Base-by-base conservation (phyloP, 768 basidiomycete genomes). In the Suillus clintonianus region DNA sequence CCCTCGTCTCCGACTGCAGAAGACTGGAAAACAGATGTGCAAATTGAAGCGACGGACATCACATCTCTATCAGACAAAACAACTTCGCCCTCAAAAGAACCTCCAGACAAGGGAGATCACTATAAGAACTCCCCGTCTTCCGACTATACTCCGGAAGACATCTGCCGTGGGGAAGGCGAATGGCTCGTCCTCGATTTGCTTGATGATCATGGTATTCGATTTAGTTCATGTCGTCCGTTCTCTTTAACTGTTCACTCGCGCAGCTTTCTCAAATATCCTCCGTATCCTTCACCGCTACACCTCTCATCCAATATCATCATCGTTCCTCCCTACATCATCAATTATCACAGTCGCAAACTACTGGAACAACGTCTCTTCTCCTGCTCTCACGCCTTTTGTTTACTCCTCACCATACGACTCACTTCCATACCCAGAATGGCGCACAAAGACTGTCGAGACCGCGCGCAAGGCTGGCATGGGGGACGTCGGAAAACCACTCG, bases 371-470 rank as follows among this genome's bases (percentile, higher is more conserved):
- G 45, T 59, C 11, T 54, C 67, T 42, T 62, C 62, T 48, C 65
- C 51, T 7, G 61, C 67, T 47, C 67, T 69, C 10, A 74, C 72
- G 3, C 70, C 72, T 14, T 68, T 72, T 3, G 63, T 67, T 17
- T 76, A 71, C 42, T 75, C 72, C 5, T 71, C 69, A n/a, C 72
- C 74, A 14, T 76, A 72, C 27, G 71, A 72, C 60, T 66, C 83
- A 0, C 71, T 88, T 1, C 84, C 83, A 0, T 90, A 88, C 71
- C 89, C 89, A 0, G 89, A 89, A 66, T 91, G 89, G 89, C 83
- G 89, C 0, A 68, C 78, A 0, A 78, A 79, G 2, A 69, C 86
- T 0, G 78, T 85, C 2, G 75, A 79, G 45, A 79, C 81, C 47
- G 89, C 89, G 0, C 80, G 82, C 13, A 79, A 80, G 34, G 84